Percentiles rank a stretch among this genome's conserved stretches.
Evolutionary conservation across 352 stramenopile species (phyloP).

Genomic region (Phytophthora pistaciae): DNA sequence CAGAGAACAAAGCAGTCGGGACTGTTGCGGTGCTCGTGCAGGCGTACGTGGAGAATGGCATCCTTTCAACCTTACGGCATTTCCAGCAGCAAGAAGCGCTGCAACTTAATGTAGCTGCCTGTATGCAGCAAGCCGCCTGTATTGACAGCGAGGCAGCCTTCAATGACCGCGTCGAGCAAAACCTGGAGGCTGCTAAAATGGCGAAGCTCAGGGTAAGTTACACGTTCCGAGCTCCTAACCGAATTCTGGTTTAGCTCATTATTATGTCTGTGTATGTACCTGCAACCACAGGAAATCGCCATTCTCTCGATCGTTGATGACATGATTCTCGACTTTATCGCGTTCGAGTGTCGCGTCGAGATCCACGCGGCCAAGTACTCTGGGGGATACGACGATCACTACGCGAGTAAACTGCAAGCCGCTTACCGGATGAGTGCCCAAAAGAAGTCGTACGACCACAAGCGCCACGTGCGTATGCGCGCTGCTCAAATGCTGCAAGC

Average conservation of each 20-base stretch:
- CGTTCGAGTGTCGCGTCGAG: constrained; percentile 61
- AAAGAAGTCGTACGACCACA: constrained; percentile 57
- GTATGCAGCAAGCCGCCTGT: constrained; percentile 28
- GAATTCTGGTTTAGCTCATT: not conserved
- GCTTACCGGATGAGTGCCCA: constrained; percentile 77
- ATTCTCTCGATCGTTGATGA: constrained; percentile 65
- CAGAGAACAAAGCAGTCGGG: constrained; percentile 36
- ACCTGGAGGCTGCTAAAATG: constrained; percentile 46
- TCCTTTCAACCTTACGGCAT: constrained; percentile 43
- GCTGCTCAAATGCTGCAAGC: constrained; percentile 75
- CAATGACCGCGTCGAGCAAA: constrained; percentile 31
- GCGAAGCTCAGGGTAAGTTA: constrained; percentile 48
- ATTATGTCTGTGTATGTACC: not conserved
- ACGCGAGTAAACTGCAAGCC: constrained; percentile 77
- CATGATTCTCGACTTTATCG: constrained; percentile 64
- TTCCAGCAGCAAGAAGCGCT: constrained; percentile 63
- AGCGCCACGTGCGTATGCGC: constrained; percentile 52
- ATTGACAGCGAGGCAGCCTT: constrained; percentile 26
- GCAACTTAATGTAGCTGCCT: constrained; percentile 46
- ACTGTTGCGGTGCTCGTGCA: constrained; percentile 57
- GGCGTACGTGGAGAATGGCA: constrained; percentile 51
- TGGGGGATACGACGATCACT: constrained; percentile 68
- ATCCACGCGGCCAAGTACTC: constrained; percentile 67
- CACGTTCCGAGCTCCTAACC: not conserved
- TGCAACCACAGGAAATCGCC: constrained; percentile 49